Conservation (phyloP, 108 stramenopile species). For the Fragilaria radians region DNA sequence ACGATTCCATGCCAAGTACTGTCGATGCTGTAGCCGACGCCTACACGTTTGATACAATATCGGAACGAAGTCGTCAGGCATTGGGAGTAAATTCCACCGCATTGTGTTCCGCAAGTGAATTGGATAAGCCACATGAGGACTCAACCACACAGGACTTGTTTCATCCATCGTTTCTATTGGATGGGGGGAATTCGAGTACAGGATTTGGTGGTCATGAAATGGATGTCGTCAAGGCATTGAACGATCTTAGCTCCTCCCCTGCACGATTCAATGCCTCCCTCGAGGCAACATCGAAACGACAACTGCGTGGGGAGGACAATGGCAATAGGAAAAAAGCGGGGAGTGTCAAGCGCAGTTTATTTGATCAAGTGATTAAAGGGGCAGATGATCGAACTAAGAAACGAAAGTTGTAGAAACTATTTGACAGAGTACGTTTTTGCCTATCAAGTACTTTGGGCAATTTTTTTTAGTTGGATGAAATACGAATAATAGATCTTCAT, state of each 20-base stretch:
- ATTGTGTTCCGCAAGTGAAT: slow-evolving; percentile 6
- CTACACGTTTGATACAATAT: neutral
- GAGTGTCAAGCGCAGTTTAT: neutral
- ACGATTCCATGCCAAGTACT: neutral
- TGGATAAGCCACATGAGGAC: too few species aligned
- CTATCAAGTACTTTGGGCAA: too few species aligned
- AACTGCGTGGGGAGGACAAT: neutral
- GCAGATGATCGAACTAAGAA: too few species aligned
- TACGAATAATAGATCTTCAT: too few species aligned
- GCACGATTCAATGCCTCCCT: neutral
- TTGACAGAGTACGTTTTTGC: too few species aligned
- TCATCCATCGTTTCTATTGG: too few species aligned
- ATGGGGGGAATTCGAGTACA: neutral
- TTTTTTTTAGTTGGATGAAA: too few species aligned
- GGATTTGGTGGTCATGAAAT: slow-evolving; percentile 19
- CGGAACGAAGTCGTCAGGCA: slow-evolving; percentile 1
- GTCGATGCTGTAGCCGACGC: neutral
- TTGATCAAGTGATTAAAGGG: neutral
- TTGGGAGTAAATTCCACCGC: slow-evolving; percentile 3
- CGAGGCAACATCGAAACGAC: neutral
- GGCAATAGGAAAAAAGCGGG: too few species aligned
- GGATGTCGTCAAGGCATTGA: slow-evolving; percentile 43
- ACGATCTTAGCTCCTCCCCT: slow-evolving; percentile 38
- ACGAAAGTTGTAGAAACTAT: too few species aligned
- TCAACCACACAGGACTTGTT: too few species aligned